A percentile compares a stretch with the other conserved stretches of the same genome.
Evolutionary conservation across 2,329 filamentous ascomycete genomes (phyloP).

Genomic region (Juglanconis juglandina): DNA sequence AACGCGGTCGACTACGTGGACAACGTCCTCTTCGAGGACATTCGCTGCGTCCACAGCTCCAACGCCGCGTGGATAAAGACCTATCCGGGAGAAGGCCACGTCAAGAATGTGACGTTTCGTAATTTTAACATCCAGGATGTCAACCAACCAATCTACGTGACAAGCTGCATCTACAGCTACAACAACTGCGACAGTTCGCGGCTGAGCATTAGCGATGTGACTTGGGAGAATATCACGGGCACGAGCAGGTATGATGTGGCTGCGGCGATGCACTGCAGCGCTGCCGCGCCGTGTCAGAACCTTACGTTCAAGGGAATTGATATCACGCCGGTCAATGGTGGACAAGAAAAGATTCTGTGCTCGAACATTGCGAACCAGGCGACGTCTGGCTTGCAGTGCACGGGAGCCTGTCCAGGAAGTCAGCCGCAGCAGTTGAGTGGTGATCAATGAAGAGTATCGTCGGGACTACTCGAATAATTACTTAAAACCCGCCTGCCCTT

Average conservation of each 20-base stretch:
- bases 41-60: constrained; percentile 34
- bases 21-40: constrained; percentile 35
- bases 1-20: constrained; percentile 35
- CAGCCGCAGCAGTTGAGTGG: constrained; percentile 37
- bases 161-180: constrained; percentile 41
- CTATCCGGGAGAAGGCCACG: constrained; percentile 37
- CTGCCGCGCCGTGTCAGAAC: constrained; percentile 39
- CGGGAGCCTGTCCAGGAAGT: constrained; percentile 33
- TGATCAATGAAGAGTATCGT: constrained; percentile 16
- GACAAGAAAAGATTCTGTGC: constrained; percentile 39
- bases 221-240: constrained; percentile 48
- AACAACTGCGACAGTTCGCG: constrained; percentile 37
- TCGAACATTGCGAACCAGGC: constrained; percentile 38
- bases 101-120: constrained; percentile 41
- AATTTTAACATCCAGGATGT: constrained; percentile 39
- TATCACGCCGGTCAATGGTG: constrained; percentile 40
- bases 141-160: constrained; percentile 48
- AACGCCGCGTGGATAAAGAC: constrained; percentile 43
- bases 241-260: constrained; percentile 47
- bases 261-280: constrained; percentile 42
- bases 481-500: no score
- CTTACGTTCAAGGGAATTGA: constrained; percentile 44
- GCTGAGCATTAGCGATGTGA: constrained; percentile 43
- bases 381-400: constrained; percentile 32
- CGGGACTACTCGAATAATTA: no score